Base-by-base conservation (phyloP, 2,329 filamentous ascomycete species). In the Aspergillus ustus region DNA sequence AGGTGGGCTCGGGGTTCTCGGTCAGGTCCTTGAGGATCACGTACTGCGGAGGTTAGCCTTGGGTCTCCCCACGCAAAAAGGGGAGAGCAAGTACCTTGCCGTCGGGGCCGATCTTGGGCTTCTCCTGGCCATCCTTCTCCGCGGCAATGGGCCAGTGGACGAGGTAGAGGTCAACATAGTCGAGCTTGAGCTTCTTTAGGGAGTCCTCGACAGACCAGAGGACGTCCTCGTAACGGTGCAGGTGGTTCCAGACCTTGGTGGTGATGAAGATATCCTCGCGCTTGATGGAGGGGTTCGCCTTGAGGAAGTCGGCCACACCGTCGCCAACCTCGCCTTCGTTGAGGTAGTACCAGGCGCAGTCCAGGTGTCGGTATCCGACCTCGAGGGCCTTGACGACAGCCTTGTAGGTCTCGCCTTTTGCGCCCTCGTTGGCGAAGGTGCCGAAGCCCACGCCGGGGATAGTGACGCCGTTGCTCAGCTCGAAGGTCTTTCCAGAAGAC, bases 131-230 rank as follows among this genome's bases (percentile, higher is more conserved):
- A 25, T 85, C 77, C 72, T 80, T 82, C 78, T 85, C 83, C 13
- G 82, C 75, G 11, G 78, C 78, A 68, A 81, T 78, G 28, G 82
- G 82, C 74, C 80, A 84, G 75, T 85, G 83, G 15, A 85, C 72
- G 45, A 86, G 75, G 75, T 91, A 92, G 50, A 91, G 82, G 73
- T 93, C 89, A 9, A 93, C 84, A 70, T 92, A 91, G 66, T 89
- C 86, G 28, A 91, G 78, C 17, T 83, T 82, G n/a, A 92, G 84
- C 66, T 86, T 88, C 73, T 83, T 75, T 37, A 93, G 84, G 1
- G 87, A 89, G 63, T 81, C 74, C 15, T 84, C 72, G 65, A 92
- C 82, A 15, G 85, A 83, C 63, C 83, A 81, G 63, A 78, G 66
- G 7, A 83, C 78, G 58, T 80, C 76, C 29, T 81, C 78, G 34